phyloP scores from a whole-genome alignment of 2,329 filamentous ascomycete genomes.

The Trichothecium roseum region DNA sequence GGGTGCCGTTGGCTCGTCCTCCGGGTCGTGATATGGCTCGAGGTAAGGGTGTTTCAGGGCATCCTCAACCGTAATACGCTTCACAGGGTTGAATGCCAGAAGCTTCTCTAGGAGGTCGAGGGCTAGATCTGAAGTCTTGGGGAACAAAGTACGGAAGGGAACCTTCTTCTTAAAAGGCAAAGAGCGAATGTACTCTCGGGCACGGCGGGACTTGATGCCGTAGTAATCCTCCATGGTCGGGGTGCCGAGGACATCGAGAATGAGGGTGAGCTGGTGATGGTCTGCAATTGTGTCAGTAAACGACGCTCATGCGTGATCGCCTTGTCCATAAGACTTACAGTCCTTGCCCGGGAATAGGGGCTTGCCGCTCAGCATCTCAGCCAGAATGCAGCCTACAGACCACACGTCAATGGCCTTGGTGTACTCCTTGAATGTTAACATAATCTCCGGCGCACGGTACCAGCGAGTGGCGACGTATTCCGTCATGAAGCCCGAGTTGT shows the following conservation, averaged over 20 bases:
- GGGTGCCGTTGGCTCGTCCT: conserved; percentile 92
- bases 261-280: conserved; percentile 94
- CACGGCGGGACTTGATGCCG: conserved; percentile 95
- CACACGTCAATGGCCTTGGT: conserved; percentile 99
- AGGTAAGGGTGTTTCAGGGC: conserved; percentile 96
- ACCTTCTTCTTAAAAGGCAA: conserved; percentile 99
- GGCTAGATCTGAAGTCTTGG: conserved; percentile 96
- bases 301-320: neutral
- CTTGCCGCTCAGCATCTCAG: conserved; percentile 98
- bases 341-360: conserved; percentile 97
- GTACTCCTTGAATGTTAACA: conserved; percentile 99
- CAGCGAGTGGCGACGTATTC: conserved; percentile 99
- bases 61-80: conserved; percentile 96
- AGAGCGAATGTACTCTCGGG: conserved; percentile 94
- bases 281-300: conserved; percentile 39
- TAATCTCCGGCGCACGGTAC: conserved; percentile 98
- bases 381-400: conserved; percentile 96
- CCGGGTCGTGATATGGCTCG: conserved; percentile 96
- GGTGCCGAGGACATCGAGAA: conserved; percentile 92
- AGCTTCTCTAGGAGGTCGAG: conserved; percentile 92
- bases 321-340: conserved; percentile 54
- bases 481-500: conserved; percentile 99
- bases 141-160: conserved; percentile 92
- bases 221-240: conserved; percentile 99
- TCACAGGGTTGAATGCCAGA: conserved; percentile 94